These are phyloP conservation scores for Inga laurina DNA, from an alignment of 306 rosid genomes.

Conservation along the genomic window DNA sequence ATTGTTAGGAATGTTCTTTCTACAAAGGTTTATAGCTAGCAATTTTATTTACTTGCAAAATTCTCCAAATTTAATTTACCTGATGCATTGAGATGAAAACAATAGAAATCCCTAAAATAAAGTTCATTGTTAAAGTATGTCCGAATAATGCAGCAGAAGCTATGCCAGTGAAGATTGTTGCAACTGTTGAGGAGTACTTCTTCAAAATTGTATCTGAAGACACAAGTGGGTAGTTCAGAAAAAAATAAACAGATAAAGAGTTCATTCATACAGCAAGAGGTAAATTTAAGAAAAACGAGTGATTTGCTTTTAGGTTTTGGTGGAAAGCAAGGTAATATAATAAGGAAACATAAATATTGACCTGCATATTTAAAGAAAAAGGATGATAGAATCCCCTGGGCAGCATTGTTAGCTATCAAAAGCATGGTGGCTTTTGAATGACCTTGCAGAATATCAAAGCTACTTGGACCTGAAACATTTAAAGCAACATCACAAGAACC, in stretches of 20 bases:
- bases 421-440: slow-evolving; percentile 96
- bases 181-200: slow-evolving; percentile 97
- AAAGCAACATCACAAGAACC: slow-evolving; percentile 23
- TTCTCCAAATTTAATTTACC: slow-evolving; percentile 50
- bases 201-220: slow-evolving; percentile 92
- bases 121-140: slow-evolving; percentile 90
- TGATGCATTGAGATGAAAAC: slow-evolving; percentile 99
- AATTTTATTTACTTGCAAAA: slow-evolving; percentile 22
- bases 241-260: not conserved
- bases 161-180: slow-evolving; percentile 98
- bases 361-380: slow-evolving; percentile 99
- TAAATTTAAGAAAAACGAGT: slow-evolving; percentile 1
- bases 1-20: not conserved
- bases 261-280: slow-evolving; percentile 23
- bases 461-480: slow-evolving; percentile 73
- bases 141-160: slow-evolving; percentile 93
- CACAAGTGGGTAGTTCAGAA: slow-evolving; percentile 29
- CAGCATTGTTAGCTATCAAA: slow-evolving; percentile 91
- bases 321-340: not conserved
- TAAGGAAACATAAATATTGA: slow-evolving; percentile 25
- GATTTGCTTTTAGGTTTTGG: not conserved
- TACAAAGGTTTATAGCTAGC: not conserved
- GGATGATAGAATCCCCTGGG: slow-evolving; percentile 96
- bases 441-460: slow-evolving; percentile 92
- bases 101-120: slow-evolving; percentile 90